phyloP scores from a whole-genome alignment of 192 early-diverging fungal species.

The Kickxella alabastrina region DNA sequence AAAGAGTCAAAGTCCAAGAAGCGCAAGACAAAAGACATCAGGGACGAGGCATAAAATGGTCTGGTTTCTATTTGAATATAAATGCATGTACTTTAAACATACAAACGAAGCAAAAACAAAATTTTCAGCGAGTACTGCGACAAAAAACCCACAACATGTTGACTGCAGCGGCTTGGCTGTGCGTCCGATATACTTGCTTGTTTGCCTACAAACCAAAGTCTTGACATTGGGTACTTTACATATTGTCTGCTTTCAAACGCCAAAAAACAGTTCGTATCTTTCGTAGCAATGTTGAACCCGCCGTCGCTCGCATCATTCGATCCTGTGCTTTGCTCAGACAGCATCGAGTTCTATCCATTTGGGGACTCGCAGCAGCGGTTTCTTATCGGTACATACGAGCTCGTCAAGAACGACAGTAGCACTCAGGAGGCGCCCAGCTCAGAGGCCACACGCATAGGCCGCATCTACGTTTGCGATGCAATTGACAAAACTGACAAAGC shows the following conservation, averaged over 20 bases:
- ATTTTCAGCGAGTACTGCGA: too few relatives aligned
- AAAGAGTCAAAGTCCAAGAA: constrained; percentile 7
- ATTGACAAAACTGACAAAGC: constrained; percentile 7
- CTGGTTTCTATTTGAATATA: background rate
- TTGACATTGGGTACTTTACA: background rate
- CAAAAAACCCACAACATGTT: too few relatives aligned
- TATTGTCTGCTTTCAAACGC: too few relatives aligned
- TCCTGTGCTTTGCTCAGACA: constrained; percentile 67
- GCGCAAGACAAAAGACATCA: constrained; percentile 6
- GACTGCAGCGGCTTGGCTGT: too few relatives aligned
- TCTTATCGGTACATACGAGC: constrained; percentile 70
- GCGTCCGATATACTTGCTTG: too few relatives aligned
- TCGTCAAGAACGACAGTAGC: constrained; percentile 27
- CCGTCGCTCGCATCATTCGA: constrained; percentile 55
- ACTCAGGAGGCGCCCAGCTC: constrained; percentile 14
- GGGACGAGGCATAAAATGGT: too few relatives aligned
- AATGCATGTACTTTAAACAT: background rate
- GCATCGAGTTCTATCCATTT: constrained; percentile 68
- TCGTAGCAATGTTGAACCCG: background rate
- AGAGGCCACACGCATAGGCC: constrained; percentile 59
- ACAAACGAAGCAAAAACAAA: too few relatives aligned
- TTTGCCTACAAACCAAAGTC: too few relatives aligned
- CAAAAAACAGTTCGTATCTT: too few relatives aligned
- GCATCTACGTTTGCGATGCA: constrained; percentile 61
- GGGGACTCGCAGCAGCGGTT: constrained; percentile 44